Conservation (phyloP, 305 asterid genomes). For the Fraxinus paxiana region DNA sequence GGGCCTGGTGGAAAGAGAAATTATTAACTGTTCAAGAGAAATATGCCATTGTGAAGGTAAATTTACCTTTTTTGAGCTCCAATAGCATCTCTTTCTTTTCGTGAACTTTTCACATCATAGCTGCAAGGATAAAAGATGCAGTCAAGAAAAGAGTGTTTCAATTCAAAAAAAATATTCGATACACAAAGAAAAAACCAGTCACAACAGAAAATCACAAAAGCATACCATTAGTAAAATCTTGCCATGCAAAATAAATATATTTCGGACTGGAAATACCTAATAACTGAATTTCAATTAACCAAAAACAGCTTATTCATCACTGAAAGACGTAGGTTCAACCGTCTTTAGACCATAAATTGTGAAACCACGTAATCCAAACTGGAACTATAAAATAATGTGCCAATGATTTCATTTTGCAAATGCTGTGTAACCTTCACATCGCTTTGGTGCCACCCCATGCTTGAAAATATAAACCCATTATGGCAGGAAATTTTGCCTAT, state of each 20-base stretch:
- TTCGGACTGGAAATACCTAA: background rate
- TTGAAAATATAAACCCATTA: background rate
- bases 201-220: conserved; percentile 2
- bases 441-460: background rate
- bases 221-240: background rate
- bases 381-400: background rate
- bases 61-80: conserved; percentile 62
- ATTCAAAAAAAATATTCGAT: background rate
- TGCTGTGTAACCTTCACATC: background rate
- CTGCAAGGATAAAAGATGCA: conserved; percentile 36
- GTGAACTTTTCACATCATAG: conserved; percentile 71
- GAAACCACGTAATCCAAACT: background rate
- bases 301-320: background rate
- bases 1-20: background rate
- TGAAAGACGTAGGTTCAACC: background rate
- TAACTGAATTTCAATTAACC: background rate
- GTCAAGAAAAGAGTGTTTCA: background rate
- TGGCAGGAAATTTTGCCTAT: background rate
- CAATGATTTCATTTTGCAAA: background rate
- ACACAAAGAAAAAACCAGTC: background rate
- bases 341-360: background rate
- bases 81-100: conserved; percentile 52
- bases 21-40: background rate
- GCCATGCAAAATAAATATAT: background rate
- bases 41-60: conserved; percentile 3